Base-by-base conservation (phyloP, 805 yeast species). In the Nakazawaea anatomiae region DNA sequence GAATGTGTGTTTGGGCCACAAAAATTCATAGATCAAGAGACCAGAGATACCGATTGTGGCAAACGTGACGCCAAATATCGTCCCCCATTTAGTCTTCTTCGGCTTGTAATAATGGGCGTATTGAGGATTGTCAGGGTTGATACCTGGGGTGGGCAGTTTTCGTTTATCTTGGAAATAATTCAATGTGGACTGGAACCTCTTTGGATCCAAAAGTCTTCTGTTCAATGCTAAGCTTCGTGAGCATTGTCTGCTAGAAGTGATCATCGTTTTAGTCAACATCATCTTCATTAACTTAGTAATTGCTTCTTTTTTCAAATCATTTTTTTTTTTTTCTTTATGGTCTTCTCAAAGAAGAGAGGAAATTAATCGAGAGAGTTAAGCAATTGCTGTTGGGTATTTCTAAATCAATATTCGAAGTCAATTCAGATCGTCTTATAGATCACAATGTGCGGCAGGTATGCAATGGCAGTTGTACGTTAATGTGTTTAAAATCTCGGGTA, bases 1-100 rank as follows among this genome's bases (percentile, higher is more conserved):
- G 58, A 81, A 83, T 2, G 85, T 80, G 58, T 83, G 86, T 52
- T 78, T 79, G 4, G 89, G 88, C 85, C 86, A 82, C 62, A 72
- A 78, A 52, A 72, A 55, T 65, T 70, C 69, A 59, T 71, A 74
- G 6, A 65, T 44, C 6, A 54, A 38, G 7, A 46, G 52, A 4
- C 57, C 62, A 3, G 59, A 46, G 18, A 55, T 58, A 5, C 54
- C 50, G 0, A 57, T 11, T 0, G 30, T 30, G 6, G 57, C 62
- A 6, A 57, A 44, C 4, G 57, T 30, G 11, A 54, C 44, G 25
- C 52, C 48, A 10, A 60, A 14, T 8, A 63, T 31, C 28, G 46
- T 48, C 39, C 55, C 55, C 36, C 55, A 44, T 43, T 54, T 47
- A 8, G 59, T 57, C 9, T 47, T 47, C 31, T 59, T 58, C 6